Evolutionary conservation across 192 early-diverging fungal species (phyloP).

Genomic region (Phlyctochytrium planicorne): DNA sequence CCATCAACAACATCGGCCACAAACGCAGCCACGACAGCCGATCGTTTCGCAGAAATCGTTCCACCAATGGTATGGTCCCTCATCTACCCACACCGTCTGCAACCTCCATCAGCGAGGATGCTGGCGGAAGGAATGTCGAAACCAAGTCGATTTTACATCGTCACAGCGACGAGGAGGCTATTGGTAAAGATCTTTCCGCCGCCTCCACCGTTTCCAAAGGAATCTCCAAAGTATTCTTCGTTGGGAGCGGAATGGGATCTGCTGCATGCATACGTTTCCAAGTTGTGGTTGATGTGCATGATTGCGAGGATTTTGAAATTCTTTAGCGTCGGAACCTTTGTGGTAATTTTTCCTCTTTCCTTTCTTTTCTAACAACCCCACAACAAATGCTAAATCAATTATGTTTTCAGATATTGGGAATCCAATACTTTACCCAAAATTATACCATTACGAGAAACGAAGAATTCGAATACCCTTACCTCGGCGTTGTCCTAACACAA

Average conservation of each 20-base stretch:
- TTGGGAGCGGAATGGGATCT: slow-evolving; percentile 1
- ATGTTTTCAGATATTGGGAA: neutral
- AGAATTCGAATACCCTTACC: neutral
- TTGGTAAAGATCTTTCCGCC: neutral
- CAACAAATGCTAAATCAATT: no score
- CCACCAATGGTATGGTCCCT: no score
- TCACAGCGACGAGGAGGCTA: no score
- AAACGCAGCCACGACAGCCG: no score
- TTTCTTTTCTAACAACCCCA: neutral
- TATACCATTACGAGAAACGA: neutral
- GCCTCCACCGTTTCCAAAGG: neutral
- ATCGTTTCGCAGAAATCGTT: no score
- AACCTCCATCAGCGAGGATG: no score
- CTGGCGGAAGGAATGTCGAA: no score
- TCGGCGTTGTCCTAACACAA: neutral
- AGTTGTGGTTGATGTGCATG: slow-evolving; percentile 3
- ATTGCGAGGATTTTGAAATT: neutral
- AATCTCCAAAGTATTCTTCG: neutral
- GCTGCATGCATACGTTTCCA: neutral
- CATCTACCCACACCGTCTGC: no score
- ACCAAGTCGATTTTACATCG: no score
- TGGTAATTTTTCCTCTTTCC: neutral
- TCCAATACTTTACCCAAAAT: neutral
- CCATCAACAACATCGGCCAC: no score
- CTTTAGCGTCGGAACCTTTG: neutral